phyloP scores from a whole-genome alignment of 176 grass and related monocot species.

The Leersia perrieri region DNA sequence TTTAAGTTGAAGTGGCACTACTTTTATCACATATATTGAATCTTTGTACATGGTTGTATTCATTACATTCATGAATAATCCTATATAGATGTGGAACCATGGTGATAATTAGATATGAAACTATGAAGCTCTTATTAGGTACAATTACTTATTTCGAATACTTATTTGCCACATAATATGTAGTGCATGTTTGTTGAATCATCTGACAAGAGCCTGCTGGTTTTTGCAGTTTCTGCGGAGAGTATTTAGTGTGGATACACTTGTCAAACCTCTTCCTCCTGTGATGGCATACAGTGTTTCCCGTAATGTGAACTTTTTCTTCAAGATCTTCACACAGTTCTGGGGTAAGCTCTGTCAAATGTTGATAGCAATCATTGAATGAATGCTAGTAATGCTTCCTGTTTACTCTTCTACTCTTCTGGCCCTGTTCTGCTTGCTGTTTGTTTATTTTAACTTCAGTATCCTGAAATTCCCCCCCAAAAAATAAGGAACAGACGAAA shows the following conservation, averaged over 20 bases:
- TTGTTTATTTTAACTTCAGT: background rate
- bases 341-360: constrained; percentile 61
- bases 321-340: constrained; percentile 94
- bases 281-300: constrained; percentile 88
- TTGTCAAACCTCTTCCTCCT: constrained; percentile 96
- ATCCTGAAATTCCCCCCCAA: background rate
- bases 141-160: background rate
- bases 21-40: background rate
- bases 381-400: background rate
- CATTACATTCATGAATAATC: background rate
- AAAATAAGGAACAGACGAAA: background rate
- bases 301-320: constrained; percentile 81
- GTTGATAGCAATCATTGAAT: constrained; percentile 19
- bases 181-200: background rate
- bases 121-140: background rate
- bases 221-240: constrained; percentile 76
- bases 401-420: constrained; percentile 9
- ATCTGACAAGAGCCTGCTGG: constrained; percentile 21
- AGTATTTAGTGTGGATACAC: constrained; percentile 88
- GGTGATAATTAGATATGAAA: background rate
- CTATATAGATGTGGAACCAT: background rate
- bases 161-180: background rate
- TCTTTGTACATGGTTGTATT: background rate
- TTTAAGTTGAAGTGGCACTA: background rate
- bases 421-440: background rate